Evolutionary conservation across 129 eudicot genomes (phyloP).

Genomic region (Arctium lappa): DNA sequence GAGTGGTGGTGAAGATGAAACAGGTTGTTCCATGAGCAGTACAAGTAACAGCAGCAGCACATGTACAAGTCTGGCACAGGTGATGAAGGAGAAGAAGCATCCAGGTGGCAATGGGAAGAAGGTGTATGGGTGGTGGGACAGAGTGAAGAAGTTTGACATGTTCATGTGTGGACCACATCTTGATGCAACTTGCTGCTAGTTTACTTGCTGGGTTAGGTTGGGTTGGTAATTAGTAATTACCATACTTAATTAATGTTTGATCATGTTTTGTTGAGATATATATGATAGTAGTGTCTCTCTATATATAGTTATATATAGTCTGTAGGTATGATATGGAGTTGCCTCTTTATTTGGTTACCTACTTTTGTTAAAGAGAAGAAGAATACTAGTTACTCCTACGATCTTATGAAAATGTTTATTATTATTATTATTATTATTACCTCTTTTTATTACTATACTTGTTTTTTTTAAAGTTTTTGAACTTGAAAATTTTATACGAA

Average conservation of each 20-base stretch:
- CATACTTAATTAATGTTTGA: background rate
- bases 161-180: constrained; percentile 63
- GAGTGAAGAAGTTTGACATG: constrained; percentile 64
- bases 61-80: constrained; percentile 34
- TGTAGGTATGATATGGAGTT: background rate
- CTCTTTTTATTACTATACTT: no score
- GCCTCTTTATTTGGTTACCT: background rate
- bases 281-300: background rate
- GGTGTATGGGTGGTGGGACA: constrained; percentile 60
- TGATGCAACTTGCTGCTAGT: constrained; percentile 20
- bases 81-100: constrained; percentile 31
- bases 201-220: background rate
- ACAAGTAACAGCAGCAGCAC: constrained; percentile 40
- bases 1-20: constrained; percentile 37
- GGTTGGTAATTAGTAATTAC: constrained; percentile 1
- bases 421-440: background rate
- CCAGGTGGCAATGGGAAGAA: constrained; percentile 34
- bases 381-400: background rate
- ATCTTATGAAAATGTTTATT: background rate
- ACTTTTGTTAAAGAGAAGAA: background rate
- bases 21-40: constrained; percentile 30
- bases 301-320: background rate
- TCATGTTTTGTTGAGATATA: background rate
- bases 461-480: no score
- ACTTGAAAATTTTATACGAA: no score